These are phyloP conservation scores for Hypoxylon subgilvum DNA, from an alignment of 495 filamentous ascomycete genomes.

Conservation along the genomic window DNA sequence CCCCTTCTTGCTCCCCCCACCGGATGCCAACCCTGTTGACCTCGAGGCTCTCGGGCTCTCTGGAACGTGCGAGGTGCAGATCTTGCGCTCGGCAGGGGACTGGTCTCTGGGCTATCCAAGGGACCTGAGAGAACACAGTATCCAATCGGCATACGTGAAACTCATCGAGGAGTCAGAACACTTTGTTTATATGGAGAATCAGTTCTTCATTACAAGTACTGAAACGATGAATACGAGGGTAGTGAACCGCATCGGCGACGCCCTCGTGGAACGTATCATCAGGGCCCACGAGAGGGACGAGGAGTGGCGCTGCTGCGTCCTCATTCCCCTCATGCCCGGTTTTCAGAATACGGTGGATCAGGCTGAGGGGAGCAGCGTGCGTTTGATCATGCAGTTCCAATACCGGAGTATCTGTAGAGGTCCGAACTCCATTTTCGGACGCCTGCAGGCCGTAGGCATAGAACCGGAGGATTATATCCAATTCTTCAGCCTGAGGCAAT, in stretches of 20 bases:
- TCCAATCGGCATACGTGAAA: slow-evolving; percentile 94
- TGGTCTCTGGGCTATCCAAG: slow-evolving; percentile 85
- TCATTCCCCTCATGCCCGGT: slow-evolving; percentile 96
- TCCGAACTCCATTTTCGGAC: slow-evolving; percentile 89
- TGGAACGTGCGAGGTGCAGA: slow-evolving; percentile 95
- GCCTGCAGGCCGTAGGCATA: slow-evolving; percentile 78
- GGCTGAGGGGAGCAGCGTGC: slow-evolving; percentile 90
- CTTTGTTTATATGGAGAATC: slow-evolving; percentile 98
- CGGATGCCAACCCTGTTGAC: slow-evolving; percentile 85
- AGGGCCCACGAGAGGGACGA: slow-evolving; percentile 83
- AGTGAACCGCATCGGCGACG: slow-evolving; percentile 92
- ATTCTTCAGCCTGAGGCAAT: slow-evolving; percentile 90
- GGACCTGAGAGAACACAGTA: slow-evolving; percentile 86
- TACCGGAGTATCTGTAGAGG: slow-evolving; percentile 97
- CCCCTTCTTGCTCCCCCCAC: slow-evolving; percentile 89
- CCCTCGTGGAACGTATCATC: slow-evolving; percentile 88
- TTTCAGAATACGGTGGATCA: slow-evolving; percentile 97
- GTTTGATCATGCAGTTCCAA: slow-evolving; percentile 97
- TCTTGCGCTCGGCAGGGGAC: slow-evolving; percentile 83
- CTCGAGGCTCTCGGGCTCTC: slow-evolving; percentile 84
- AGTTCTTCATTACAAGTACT: slow-evolving; percentile 97
- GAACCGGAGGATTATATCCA: slow-evolving; percentile 97
- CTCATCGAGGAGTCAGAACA: slow-evolving; percentile 94
- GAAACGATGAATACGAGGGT: slow-evolving; percentile 86
- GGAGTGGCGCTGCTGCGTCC: slow-evolving; percentile 89